Conservation (phyloP, 768 basidiomycete species). For the Coprinopsis strossmayeri region DNA sequence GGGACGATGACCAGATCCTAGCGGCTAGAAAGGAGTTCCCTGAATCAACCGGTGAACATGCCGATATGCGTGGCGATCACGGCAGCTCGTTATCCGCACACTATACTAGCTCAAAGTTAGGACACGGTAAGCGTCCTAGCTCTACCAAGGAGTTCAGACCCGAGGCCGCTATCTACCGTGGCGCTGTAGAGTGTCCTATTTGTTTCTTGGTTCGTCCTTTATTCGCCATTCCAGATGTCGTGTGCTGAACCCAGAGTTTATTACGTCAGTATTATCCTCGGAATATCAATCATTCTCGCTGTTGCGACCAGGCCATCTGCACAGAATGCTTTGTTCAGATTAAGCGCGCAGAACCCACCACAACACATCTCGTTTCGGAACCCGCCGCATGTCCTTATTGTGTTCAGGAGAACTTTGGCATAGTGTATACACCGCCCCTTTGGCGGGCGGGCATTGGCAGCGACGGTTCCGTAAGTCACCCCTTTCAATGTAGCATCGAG, state of each 20-base stretch:
- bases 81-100: conserved; percentile 17
- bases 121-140: conserved; percentile 48
- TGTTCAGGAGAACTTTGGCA: conserved; percentile 94
- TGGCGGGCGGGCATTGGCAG: conserved; percentile 79
- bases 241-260: not conserved
- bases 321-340: conserved; percentile 99
- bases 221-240: not conserved
- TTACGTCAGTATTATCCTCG: conserved; percentile 84
- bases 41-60: conserved; percentile 33
- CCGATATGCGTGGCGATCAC: conserved; percentile 43
- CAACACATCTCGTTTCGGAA: conserved; percentile 93
- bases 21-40: conserved; percentile 68
- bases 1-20: conserved; percentile 85
- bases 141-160: conserved; percentile 60
- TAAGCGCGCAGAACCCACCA: conserved; percentile 90
- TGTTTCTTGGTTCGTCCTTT: conserved; percentile 80
- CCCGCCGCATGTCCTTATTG: conserved; percentile 97
- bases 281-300: conserved; percentile 95
- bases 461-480: conserved; percentile 56
- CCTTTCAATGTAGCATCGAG: conserved; percentile 7
- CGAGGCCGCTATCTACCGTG: conserved; percentile 78
- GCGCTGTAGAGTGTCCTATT: conserved; percentile 93
- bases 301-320: conserved; percentile 97
- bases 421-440: conserved; percentile 76
- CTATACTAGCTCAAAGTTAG: conserved; percentile 28